Evolutionary conservation across 176 grass and related monocot genomes (phyloP).

Genomic region (Urochloa ruziziensis): DNA sequence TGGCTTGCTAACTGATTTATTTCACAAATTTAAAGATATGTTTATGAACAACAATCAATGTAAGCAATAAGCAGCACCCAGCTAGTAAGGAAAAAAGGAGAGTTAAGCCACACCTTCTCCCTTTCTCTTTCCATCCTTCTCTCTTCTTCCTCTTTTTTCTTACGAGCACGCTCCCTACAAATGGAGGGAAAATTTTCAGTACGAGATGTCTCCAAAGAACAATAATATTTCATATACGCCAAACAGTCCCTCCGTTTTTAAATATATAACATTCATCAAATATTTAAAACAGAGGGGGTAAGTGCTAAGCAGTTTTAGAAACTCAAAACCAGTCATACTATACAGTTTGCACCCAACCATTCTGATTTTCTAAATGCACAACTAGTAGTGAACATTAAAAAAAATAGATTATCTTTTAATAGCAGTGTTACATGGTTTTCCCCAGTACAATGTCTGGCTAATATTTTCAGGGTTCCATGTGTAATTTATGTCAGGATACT

Average conservation of each 20-base stretch:
- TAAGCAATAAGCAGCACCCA: neutral
- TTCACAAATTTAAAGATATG: neutral
- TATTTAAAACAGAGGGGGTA: too few relatives aligned
- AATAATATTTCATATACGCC: neutral
- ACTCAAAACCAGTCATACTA: neutral
- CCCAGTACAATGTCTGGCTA: neutral
- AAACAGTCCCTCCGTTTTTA: neutral
- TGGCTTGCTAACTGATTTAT: neutral
- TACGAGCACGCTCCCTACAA: constrained; percentile 84
- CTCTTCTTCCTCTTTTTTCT: constrained; percentile 99
- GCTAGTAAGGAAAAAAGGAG: neutral
- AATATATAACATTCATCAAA: neutral
- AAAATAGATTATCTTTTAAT: neutral
- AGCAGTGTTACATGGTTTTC: neutral
- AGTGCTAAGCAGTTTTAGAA: neutral
- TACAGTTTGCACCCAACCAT: neutral
- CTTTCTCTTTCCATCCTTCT: constrained; percentile 95
- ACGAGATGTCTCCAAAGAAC: neutral
- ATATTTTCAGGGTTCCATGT: neutral
- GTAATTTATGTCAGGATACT: neutral
- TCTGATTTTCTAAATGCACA: neutral
- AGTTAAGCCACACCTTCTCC: constrained; percentile 66
- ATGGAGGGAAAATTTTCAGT: neutral
- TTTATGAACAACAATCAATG: neutral
- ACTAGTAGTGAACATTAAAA: neutral